Percentiles rank a stretch among this genome's conserved stretches.
phyloP scores from a whole-genome alignment of 2,329 filamentous ascomycete species.

The Didymella lethalis region DNA sequence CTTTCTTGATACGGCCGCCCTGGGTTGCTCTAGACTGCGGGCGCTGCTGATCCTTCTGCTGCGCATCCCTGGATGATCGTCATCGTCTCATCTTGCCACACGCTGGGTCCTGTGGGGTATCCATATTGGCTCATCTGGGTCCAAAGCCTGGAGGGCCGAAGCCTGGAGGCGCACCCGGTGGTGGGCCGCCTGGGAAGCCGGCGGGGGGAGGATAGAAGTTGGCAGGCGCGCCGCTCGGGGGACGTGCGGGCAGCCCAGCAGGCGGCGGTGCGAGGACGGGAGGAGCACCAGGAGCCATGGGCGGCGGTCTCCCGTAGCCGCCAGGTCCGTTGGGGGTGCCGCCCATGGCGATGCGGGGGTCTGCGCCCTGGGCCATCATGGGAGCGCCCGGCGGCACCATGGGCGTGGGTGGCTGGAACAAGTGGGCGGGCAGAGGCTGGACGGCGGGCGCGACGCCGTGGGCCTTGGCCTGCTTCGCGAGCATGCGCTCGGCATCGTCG shows the following conservation, averaged over 20 bases:
- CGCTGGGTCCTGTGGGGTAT: not conserved
- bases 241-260: conserved; percentile 57
- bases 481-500: conserved; percentile 88
- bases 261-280: conserved; percentile 48
- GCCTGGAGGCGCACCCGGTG: conserved; percentile 23
- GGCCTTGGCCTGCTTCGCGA: conserved; percentile 91
- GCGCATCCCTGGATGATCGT: not conserved
- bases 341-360: conserved; percentile 41
- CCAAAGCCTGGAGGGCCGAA: conserved; percentile 28
- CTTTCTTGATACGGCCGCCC: not conserved
- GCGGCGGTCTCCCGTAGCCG: conserved; percentile 42
- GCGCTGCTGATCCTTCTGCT: not conserved
- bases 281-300: conserved; percentile 42
- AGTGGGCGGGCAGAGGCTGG: conserved; percentile 76
- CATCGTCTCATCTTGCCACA: not conserved
- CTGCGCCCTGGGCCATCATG: conserved; percentile 46
- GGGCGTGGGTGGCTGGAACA: conserved; percentile 60
- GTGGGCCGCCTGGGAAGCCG: conserved; percentile 36
- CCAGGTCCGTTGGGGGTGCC: conserved; percentile 53
- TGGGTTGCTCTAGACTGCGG: not conserved
- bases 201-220: conserved; percentile 42
- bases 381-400: conserved; percentile 34
- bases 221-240: conserved; percentile 70
- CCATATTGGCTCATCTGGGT: conserved; percentile 6
- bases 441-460: conserved; percentile 88